Evolutionary conservation across 345 rosid species (phyloP).

Genomic region (Lepidium sativum): DNA sequence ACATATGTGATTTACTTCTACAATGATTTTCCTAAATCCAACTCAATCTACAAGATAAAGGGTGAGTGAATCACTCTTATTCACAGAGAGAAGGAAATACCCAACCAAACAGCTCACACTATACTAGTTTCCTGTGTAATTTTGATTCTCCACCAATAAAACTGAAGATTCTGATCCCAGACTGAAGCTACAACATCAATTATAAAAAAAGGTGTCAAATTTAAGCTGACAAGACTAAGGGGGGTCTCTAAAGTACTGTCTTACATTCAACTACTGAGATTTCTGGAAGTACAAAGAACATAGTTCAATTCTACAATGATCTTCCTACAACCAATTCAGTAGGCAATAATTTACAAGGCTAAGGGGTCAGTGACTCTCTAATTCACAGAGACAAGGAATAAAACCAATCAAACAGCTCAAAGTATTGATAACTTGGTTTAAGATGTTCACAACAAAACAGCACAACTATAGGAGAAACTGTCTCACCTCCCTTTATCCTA

Average conservation of each 20-base stretch:
- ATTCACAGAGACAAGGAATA: not conserved
- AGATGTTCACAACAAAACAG: too few relatives aligned
- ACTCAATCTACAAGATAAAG: not conserved
- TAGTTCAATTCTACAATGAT: not conserved
- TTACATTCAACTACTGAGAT: not conserved
- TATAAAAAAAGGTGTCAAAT: too few relatives aligned
- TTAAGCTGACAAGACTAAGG: not conserved
- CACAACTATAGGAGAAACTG: too few relatives aligned
- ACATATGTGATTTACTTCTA: not conserved
- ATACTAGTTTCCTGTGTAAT: too few relatives aligned
- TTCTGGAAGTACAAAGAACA: too few relatives aligned
- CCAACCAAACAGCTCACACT: not conserved
- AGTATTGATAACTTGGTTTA: not conserved
- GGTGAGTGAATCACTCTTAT: not conserved
- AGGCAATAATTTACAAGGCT: not conserved
- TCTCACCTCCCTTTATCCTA: too few relatives aligned
- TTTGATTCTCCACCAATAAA: not conserved
- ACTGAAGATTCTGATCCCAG: not conserved
- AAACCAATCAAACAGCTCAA: not conserved
- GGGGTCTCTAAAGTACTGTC: not conserved
- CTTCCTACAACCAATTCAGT: not conserved
- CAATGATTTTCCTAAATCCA: not conserved
- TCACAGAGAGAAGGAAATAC: not conserved
- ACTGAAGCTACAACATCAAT: too few relatives aligned
- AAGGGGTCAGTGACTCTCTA: not conserved